phyloP scores from a whole-genome alignment of 306 rosid genomes.

The Elaeagnus macrophylla region DNA sequence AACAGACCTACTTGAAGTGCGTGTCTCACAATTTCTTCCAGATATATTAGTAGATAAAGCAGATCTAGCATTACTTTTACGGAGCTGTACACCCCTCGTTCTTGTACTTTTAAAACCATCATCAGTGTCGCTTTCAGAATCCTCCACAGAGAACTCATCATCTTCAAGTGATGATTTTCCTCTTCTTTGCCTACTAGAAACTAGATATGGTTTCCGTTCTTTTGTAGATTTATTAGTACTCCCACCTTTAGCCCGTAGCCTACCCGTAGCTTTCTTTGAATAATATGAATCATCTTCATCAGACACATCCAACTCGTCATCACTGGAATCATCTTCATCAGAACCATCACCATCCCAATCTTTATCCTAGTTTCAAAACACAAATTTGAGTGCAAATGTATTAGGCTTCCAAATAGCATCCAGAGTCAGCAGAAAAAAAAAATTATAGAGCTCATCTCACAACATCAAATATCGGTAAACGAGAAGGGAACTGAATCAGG shows the following conservation, averaged over 20 bases:
- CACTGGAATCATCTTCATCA: conserved; percentile 63
- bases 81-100: conserved; percentile 44
- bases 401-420: conserved; percentile 4
- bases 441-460: conserved; percentile 3
- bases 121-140: conserved; percentile 61
- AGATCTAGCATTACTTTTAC: conserved; percentile 50
- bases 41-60: conserved; percentile 33
- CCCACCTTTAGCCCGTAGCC: conserved; percentile 49
- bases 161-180: conserved; percentile 69
- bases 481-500: not conserved
- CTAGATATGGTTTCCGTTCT: conserved; percentile 48
- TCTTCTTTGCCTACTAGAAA: conserved; percentile 57
- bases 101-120: conserved; percentile 55
- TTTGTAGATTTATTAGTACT: conserved; percentile 40
- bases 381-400: conserved; percentile 22
- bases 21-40: conserved; percentile 60
- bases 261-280: conserved; percentile 53
- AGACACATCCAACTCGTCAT: conserved; percentile 52
- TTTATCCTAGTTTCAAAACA: conserved; percentile 53
- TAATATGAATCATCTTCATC: conserved; percentile 73
- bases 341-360: conserved; percentile 84
- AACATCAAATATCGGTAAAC: not conserved
- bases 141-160: conserved; percentile 70
- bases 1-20: conserved; percentile 78
- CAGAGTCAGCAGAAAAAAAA: conserved; percentile 13